A percentile compares a stretch with the other conserved stretches of the same genome.
phyloP scores from a whole-genome alignment of 1,284 basidiomycete species.

The Xanthoconium separans region DNA sequence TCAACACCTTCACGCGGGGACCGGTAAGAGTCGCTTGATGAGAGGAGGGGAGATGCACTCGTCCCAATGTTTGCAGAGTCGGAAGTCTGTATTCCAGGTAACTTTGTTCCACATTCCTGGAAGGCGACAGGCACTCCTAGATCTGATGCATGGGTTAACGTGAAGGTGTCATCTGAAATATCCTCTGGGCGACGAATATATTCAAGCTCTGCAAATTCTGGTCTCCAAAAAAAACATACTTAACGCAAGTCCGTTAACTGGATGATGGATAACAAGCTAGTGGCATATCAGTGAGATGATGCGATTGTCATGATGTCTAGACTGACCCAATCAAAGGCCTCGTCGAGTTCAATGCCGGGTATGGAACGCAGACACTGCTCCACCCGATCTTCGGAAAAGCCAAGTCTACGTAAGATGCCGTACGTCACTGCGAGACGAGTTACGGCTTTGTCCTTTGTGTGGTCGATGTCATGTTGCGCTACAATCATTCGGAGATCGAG shows the following conservation, averaged over 20 bases:
- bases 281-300: slow-evolving; percentile 12
- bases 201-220: slow-evolving; percentile 4
- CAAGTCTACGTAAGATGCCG: slow-evolving; percentile 81
- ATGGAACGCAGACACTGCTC: slow-evolving; percentile 67
- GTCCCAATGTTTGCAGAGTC: slow-evolving; percentile 31
- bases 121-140: not conserved
- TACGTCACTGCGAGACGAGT: slow-evolving; percentile 77
- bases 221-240: slow-evolving; percentile 19
- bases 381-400: slow-evolving; percentile 72
- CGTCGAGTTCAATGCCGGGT: slow-evolving; percentile 76
- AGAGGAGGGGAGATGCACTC: slow-evolving; percentile 41
- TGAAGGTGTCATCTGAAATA: slow-evolving; percentile 3
- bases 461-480: slow-evolving; percentile 44
- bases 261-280: slow-evolving; percentile 71
- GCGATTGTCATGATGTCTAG: not conserved
- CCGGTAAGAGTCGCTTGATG: slow-evolving; percentile 18
- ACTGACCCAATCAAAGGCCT: slow-evolving; percentile 90
- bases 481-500: slow-evolving; percentile 4
- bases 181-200: slow-evolving; percentile 8
- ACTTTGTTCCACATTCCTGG: slow-evolving; percentile 2
- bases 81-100: not conserved
- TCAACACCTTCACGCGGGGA: not conserved
- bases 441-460: slow-evolving; percentile 71
- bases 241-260: slow-evolving; percentile 59
- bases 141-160: slow-evolving; percentile 4